Conservation (phyloP, 2,329 filamentous ascomycete genomes). For the Claviceps purpurea region DNA sequence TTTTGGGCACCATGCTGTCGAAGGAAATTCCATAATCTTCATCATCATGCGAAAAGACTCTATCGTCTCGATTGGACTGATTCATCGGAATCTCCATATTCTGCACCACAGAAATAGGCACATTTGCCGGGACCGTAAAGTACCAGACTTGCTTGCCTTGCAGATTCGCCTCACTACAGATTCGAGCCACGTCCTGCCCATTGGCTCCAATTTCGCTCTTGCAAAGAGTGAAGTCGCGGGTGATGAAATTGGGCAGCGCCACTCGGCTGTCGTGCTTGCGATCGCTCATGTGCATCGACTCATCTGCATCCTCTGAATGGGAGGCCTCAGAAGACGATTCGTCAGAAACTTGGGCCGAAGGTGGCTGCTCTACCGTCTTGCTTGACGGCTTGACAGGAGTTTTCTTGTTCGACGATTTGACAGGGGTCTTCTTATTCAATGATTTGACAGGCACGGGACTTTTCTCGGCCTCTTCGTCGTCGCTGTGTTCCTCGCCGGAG, state of each 20-base stretch:
- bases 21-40: constrained; percentile 48
- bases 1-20: constrained; percentile 35
- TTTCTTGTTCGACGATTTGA: no score
- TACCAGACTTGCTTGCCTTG: constrained; percentile 69
- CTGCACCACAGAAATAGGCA: constrained; percentile 55
- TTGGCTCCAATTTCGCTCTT: constrained; percentile 27
- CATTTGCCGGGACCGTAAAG: constrained; percentile 57
- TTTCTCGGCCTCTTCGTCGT: constrained; percentile 9
- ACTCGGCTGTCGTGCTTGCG: constrained; percentile 17
- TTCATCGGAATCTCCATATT: constrained; percentile 49
- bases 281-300: constrained; percentile 26
- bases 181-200: constrained; percentile 33
- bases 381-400: background rate
- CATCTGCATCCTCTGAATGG: constrained; percentile 21
- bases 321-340: constrained; percentile 7
- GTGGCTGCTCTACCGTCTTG: background rate
- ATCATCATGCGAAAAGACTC: constrained; percentile 49
- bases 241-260: constrained; percentile 32
- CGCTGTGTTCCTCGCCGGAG: constrained; percentile 13
- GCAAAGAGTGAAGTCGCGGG: constrained; percentile 40
- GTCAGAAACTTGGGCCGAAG: constrained; percentile 3
- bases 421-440: background rate
- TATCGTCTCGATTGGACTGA: constrained; percentile 35
- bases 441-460: background rate
- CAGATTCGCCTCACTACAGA: constrained; percentile 45